Percentiles rank a stretch among this genome's conserved stretches.
Evolutionary conservation across 129 eudicot genomes (phyloP).

Genomic region (Saposhnikovia divaricata): DNA sequence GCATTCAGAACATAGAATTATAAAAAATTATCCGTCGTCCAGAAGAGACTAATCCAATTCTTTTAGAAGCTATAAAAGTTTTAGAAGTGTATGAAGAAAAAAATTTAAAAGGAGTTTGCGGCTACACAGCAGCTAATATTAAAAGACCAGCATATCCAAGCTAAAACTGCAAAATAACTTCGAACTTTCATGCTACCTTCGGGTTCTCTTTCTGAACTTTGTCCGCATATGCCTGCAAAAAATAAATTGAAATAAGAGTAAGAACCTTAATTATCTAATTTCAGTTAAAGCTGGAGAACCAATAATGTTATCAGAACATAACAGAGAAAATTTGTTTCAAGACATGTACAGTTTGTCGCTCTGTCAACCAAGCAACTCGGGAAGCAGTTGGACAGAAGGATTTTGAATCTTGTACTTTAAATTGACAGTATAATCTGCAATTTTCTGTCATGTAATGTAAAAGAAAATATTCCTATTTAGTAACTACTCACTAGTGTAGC

Average conservation of each 20-base stretch:
- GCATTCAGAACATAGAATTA: neutral
- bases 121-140: neutral
- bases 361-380: neutral
- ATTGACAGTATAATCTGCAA: neutral
- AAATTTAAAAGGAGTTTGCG: neutral
- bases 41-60: neutral
- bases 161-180: neutral
- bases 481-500: neutral
- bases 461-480: neutral
- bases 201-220: constrained; percentile 13
- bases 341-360: neutral
- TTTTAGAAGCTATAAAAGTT: neutral
- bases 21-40: no score
- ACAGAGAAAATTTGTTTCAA: neutral
- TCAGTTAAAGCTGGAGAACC: neutral
- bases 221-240: constrained; percentile 18
- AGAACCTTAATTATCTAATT: neutral
- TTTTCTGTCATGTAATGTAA: neutral
- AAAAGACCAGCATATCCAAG: neutral
- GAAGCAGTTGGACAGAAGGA: neutral
- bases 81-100: neutral
- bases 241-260: neutral
- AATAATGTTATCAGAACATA: neutral
- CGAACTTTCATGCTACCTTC: constrained; percentile 1
- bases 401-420: neutral